Evolutionary conservation across 2,329 filamentous ascomycete genomes (phyloP).

Genomic region (Chalaropsis ovoidea): DNA sequence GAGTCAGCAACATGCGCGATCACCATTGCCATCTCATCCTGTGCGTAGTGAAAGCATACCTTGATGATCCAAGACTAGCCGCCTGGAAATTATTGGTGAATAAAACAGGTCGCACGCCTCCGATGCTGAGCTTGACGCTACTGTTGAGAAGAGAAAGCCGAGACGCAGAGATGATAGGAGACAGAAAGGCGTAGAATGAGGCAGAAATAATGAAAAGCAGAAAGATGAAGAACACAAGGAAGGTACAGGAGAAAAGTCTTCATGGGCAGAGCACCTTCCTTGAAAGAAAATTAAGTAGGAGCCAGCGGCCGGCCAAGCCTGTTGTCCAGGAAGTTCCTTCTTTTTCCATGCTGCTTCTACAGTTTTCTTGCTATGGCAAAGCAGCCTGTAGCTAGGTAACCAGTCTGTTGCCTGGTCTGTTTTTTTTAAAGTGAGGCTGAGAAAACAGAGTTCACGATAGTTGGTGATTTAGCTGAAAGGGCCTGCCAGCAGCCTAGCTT

Average conservation of each 20-base stretch:
- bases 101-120: not conserved
- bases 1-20: not conserved
- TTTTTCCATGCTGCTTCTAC: not conserved
- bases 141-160: not conserved
- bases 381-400: not conserved
- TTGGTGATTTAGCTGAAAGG: not conserved
- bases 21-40: not conserved
- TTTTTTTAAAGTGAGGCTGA: not conserved
- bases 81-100: not conserved
- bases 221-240: not conserved
- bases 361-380: not conserved
- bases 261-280: not conserved
- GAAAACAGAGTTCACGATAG: not conserved
- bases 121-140: not conserved
- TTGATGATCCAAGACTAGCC: not conserved
- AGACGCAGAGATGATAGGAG: not conserved
- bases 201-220: not conserved
- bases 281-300: not conserved
- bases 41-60: not conserved
- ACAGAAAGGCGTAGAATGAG: not conserved
- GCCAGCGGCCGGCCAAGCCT: not conserved
- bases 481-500: not conserved
- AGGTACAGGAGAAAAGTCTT: not conserved
- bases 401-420: not conserved
- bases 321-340: conserved; percentile 1